Evolutionary conservation across 108 stramenopile genomes (phyloP).

Genomic region (Stephanodiscus minutulus): DNA sequence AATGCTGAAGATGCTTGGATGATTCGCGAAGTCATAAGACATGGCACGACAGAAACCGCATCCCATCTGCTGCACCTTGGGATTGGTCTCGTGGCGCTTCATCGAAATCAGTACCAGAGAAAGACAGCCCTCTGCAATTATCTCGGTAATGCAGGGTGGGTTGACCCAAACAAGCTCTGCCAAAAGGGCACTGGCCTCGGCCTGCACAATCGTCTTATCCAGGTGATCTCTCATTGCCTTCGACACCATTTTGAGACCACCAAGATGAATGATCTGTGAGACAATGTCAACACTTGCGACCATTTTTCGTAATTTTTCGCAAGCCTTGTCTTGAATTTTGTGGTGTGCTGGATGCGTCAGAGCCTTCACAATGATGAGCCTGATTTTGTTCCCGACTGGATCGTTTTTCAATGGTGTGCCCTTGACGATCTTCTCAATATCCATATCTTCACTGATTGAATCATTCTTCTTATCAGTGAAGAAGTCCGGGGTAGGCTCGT

Average conservation of each 20-base stretch:
- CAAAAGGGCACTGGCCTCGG: constrained; percentile 29
- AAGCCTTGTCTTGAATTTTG: constrained; percentile 35
- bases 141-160: constrained; percentile 14
- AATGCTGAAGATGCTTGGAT: constrained; percentile 16
- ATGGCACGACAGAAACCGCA: constrained; percentile 39
- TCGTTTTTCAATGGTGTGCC: constrained; percentile 18
- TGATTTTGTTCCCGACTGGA: constrained; percentile 20
- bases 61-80: constrained; percentile 33
- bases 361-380: constrained; percentile 22
- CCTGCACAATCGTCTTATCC: constrained; percentile 10
- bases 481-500: background rate
- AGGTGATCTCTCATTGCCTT: constrained; percentile 33
- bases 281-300: constrained; percentile 12
- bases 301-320: constrained; percentile 18
- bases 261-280: constrained; percentile 28
- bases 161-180: constrained; percentile 21
- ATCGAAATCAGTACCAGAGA: constrained; percentile 27
- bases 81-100: constrained; percentile 15
- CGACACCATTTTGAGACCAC: constrained; percentile 29
- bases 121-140: constrained; percentile 27
- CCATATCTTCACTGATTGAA: background rate
- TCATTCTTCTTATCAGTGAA: background rate
- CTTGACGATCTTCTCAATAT: background rate
- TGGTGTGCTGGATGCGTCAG: constrained; percentile 6
- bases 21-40: constrained; percentile 41